These are phyloP conservation scores for Hanseniaspora pseudoguilliermondii DNA, from an alignment of 805 yeast species.

Conservation along the genomic window DNA sequence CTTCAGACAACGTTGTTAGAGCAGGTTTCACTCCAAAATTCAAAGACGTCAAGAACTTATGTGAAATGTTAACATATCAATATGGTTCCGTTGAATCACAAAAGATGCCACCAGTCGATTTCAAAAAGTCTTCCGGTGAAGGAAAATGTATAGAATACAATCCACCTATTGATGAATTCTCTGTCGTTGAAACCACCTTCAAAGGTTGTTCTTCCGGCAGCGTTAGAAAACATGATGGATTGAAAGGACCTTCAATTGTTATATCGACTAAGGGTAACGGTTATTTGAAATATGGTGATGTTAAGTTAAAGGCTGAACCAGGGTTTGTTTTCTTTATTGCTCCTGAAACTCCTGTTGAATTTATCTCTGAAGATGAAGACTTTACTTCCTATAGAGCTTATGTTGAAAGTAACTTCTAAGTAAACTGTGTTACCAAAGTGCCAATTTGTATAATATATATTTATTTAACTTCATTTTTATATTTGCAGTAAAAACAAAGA, in stretches of 20 bases:
- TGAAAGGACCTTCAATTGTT: constrained; percentile 79
- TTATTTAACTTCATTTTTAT: not conserved
- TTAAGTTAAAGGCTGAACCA: constrained; percentile 39
- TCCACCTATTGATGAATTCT: constrained; percentile 94
- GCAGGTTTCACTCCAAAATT: constrained; percentile 99
- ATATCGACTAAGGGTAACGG: constrained; percentile 79
- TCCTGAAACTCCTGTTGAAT: constrained; percentile 54
- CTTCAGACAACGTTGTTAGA: constrained; percentile 93
- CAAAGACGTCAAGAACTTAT: constrained; percentile 85
- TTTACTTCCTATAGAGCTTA: constrained; percentile 86
- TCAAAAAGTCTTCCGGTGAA: constrained; percentile 46
- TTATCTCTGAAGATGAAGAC: constrained; percentile 38
- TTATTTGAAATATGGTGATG: constrained; percentile 32
- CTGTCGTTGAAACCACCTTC: constrained; percentile 76
- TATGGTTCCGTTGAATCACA: constrained; percentile 86
- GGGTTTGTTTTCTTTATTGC: constrained; percentile 82
- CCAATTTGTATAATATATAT: not conserved
- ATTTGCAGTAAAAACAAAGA: not conserved
- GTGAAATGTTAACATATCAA: constrained; percentile 78
- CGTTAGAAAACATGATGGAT: constrained; percentile 42
- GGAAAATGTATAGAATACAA: constrained; percentile 62
- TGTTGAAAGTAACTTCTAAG: constrained; percentile 44
- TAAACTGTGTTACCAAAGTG: not conserved
- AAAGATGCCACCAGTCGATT: constrained; percentile 56
- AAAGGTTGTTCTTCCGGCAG: constrained; percentile 33